Evolutionary conservation across 129 eudicot genomes (phyloP).

Genomic region (Sambucus nigra): DNA sequence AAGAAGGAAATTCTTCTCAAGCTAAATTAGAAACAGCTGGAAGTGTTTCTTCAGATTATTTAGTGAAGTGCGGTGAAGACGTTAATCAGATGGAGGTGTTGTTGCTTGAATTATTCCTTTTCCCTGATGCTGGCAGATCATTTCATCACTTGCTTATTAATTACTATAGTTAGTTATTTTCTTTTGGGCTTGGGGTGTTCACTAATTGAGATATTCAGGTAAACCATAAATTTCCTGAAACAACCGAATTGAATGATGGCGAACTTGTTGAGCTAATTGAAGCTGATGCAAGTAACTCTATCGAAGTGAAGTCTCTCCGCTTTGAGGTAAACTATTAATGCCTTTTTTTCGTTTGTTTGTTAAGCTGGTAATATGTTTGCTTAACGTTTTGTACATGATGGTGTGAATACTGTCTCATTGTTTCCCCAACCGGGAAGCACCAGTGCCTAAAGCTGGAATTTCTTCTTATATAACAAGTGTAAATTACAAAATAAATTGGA

Average conservation of each 20-base stretch:
- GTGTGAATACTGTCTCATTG: background rate
- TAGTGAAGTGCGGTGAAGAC: conserved; percentile 7
- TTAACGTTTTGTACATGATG: background rate
- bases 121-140: background rate
- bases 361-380: background rate
- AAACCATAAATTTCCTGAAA: background rate
- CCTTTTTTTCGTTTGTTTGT: background rate
- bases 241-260: conserved; percentile 9
- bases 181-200: background rate
- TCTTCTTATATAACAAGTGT: too few relatives aligned
- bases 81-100: conserved; percentile 11
- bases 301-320: conserved; percentile 39
- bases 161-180: too few relatives aligned
- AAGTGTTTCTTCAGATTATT: conserved; percentile 10
- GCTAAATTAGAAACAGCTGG: conserved; percentile 8
- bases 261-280: conserved; percentile 21
- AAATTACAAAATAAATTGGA: too few relatives aligned
- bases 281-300: conserved; percentile 21
- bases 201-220: conserved; percentile 16
- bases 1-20: conserved; percentile 18
- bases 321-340: conserved; percentile 40
- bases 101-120: background rate
- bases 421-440: too few relatives aligned
- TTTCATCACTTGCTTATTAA: background rate
- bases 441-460: too few relatives aligned